Conservation (phyloP, 306 rosid species). For the Comarum palustre region DNA sequence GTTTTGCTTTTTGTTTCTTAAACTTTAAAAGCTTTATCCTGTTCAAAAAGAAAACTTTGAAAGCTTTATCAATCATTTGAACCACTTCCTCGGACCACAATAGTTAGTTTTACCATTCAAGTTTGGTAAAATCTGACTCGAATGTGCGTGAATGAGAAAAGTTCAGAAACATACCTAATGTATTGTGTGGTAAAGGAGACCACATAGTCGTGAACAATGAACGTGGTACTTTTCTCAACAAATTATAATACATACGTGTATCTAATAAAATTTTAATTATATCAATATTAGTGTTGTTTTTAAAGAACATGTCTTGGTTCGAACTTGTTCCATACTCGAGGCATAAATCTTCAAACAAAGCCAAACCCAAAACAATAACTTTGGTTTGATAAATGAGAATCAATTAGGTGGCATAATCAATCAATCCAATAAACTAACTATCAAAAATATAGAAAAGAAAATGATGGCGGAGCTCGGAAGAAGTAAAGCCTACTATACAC, state of each 20-base stretch:
- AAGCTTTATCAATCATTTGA: neutral
- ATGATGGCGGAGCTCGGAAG: constrained; percentile 29
- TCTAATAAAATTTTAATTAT: no score
- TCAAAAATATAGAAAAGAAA: neutral
- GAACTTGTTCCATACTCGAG: no score
- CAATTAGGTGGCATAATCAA: constrained; percentile 42
- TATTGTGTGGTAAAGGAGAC: neutral
- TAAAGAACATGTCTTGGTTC: no score
- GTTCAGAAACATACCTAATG: neutral
- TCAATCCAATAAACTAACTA: constrained; percentile 21
- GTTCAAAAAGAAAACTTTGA: no score
- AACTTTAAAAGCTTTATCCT: no score
- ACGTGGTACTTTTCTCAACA: no score
- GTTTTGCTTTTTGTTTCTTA: neutral
- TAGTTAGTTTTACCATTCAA: neutral
- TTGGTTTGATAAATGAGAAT: neutral
- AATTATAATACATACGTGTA: no score
- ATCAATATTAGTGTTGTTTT: no score
- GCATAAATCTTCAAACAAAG: neutral
- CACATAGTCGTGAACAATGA: no score
- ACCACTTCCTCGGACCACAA: neutral
- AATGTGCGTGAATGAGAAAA: neutral
- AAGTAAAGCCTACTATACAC: constrained; percentile 47
- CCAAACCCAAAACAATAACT: neutral
- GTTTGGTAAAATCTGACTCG: neutral